A percentile compares a stretch with the other conserved stretches of the same genome.
phyloP scores from a whole-genome alignment of 2,329 filamentous ascomycete genomes.

The Ceratocystis variospora region DNA sequence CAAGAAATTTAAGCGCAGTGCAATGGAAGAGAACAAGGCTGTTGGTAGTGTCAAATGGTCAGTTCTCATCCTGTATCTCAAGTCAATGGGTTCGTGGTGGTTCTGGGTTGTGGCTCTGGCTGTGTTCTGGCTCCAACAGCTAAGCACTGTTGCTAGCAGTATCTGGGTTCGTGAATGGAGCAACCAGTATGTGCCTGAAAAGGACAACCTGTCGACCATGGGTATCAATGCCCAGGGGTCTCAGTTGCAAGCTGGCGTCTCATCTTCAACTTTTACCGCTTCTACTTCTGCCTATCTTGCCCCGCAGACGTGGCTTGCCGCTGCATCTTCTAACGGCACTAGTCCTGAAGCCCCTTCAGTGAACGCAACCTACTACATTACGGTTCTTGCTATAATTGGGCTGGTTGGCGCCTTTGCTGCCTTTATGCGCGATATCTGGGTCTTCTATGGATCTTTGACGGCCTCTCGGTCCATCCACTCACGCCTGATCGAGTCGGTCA shows the following conservation, averaged over 20 bases:
- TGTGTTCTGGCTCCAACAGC: slow-evolving; percentile 70
- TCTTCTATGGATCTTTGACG: slow-evolving; percentile 82
- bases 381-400: slow-evolving; percentile 69
- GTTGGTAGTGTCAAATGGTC: slow-evolving; percentile 76
- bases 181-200: slow-evolving; percentile 59
- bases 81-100: slow-evolving; percentile 89
- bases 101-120: slow-evolving; percentile 71
- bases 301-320: slow-evolving; percentile 11
- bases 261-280: background rate
- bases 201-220: slow-evolving; percentile 19
- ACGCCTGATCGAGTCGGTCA: slow-evolving; percentile 61
- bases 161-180: slow-evolving; percentile 94
- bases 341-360: slow-evolving; percentile 36
- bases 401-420: slow-evolving; percentile 66
- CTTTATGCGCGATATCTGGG: slow-evolving; percentile 66
- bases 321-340: slow-evolving; percentile 4
- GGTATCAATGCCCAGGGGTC: slow-evolving; percentile 1
- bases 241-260: slow-evolving; percentile 13
- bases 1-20: slow-evolving; percentile 33
- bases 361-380: slow-evolving; percentile 70
- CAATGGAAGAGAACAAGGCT: slow-evolving; percentile 63
- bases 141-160: slow-evolving; percentile 76
- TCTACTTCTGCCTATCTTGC: slow-evolving; percentile 8
- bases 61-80: slow-evolving; percentile 74
- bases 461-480: slow-evolving; percentile 78